Evolutionary conservation across 305 asterid species (phyloP).

Genomic region (Caryopteris hybrid): DNA sequence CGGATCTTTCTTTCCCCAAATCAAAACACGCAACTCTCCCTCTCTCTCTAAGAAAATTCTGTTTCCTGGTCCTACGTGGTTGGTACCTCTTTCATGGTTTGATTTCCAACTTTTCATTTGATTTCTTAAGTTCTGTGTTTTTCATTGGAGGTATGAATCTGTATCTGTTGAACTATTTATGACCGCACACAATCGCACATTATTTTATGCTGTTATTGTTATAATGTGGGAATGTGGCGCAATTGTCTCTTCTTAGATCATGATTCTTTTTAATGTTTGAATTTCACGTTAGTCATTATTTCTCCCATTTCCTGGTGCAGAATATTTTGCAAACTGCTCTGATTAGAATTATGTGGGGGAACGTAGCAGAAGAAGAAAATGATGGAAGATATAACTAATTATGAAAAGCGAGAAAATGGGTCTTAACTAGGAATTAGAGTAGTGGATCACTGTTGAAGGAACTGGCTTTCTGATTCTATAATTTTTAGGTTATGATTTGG

Average conservation of each 20-base stretch:
- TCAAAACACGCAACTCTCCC: constrained; percentile 34
- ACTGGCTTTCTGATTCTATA: not conserved
- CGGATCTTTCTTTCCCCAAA: constrained; percentile 48
- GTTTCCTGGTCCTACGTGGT: constrained; percentile 9
- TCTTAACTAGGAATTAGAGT: not conserved
- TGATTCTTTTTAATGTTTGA: not conserved
- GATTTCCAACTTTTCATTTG: constrained; percentile 14
- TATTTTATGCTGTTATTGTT: not conserved
- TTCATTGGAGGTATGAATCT: constrained; percentile 27
- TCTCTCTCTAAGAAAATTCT: constrained; percentile 1
- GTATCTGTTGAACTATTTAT: not conserved
- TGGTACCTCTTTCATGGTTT: constrained; percentile 16
- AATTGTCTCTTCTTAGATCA: constrained; percentile 1
- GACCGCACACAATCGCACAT: not conserved
- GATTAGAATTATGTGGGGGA: constrained; percentile 17
- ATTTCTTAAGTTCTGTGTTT: not conserved
- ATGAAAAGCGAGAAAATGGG: not conserved
- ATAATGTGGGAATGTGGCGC: not conserved
- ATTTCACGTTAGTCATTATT: constrained; percentile 4
- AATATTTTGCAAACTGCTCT: constrained; percentile 15
- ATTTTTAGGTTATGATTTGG: constrained; percentile 13
- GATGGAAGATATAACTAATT: not conserved
- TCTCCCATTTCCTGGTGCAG: constrained; percentile 24
- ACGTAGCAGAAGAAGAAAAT: not conserved
- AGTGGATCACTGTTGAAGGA: constrained; percentile 7